Evolutionary conservation across 495 filamentous ascomycete species (phyloP), one percentile per base, ranked within the genome.

Genomic region (Xylaria longipes): DNA sequence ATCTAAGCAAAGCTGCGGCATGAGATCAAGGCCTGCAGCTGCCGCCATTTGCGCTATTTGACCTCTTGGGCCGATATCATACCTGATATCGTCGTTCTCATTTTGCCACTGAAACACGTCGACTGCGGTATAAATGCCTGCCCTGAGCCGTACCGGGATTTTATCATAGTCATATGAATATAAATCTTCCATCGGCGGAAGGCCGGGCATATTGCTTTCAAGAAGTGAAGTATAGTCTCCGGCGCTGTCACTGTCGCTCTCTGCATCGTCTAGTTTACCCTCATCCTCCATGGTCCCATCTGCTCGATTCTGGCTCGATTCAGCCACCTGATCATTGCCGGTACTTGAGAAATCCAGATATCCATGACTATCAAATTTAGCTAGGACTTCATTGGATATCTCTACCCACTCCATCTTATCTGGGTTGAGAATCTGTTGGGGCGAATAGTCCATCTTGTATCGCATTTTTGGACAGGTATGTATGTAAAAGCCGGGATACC

Each of bases 401-500:
- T 84, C 84, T 74, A 93, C 87, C 95, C 95, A 99, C 31, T 84
- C 80, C 73, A 92, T 81, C 0, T 86, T 89, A 75, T 94, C 89
- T 0, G 92, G 93, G 76, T 97, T 91, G 35, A 98, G 86, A 22
- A 99, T 85, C 72, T 94, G 91, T 76, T 95, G 91, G 1, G 96
- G 95, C 15, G 84, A 82, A 81, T 93, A 99, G 52, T 93, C 88
- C 69, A 89, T 94, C 82, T 99, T 99, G 84, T 99, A 99, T 71
- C 74, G 77, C 84, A 86, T 86, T 72, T 86, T 86, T 37, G 84
- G 80, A 70, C 84, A 86, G 57, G 74, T 87, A 73, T 87, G 83
- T 41, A 86, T 85, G 71, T 87, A 85, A 72, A 81, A 86, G 5
- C 85, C 86, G 2, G 85, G 79, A 70, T 87, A 87, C 83, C 84